Evolutionary conservation across 208 protist genomes (phyloP).

Genomic region (Naegleria fowleri): DNA sequence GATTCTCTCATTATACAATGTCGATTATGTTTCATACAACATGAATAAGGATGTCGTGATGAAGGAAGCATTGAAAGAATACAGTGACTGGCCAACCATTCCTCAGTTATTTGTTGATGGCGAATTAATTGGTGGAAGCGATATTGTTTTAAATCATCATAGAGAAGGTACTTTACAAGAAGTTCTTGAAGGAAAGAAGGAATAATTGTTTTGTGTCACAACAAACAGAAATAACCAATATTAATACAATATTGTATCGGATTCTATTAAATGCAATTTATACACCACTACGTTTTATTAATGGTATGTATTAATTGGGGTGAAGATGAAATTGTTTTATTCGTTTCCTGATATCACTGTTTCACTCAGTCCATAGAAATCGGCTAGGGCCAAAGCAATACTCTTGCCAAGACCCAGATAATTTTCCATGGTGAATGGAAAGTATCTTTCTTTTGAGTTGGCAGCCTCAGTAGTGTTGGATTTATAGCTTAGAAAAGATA

Average conservation of each 20-base stretch:
- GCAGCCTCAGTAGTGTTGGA: neutral
- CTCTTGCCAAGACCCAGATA: conserved; percentile 32
- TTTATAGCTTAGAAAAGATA: neutral
- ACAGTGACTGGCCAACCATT: conserved; percentile 90
- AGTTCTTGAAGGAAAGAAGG: conserved; percentile 52
- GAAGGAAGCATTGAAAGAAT: conserved; percentile 84
- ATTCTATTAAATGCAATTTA: too few relatives aligned
- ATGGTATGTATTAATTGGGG: too few relatives aligned
- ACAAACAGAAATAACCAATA: too few relatives aligned
- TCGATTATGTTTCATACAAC: conserved; percentile 83
- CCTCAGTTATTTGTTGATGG: conserved; percentile 90
- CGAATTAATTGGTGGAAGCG: conserved; percentile 85
- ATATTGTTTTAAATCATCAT: conserved; percentile 83
- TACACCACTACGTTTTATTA: too few relatives aligned
- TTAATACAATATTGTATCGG: too few relatives aligned
- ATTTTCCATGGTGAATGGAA: conserved; percentile 9
- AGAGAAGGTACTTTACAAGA: conserved; percentile 69
- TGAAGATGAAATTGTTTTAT: too few relatives aligned
- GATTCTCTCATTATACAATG: conserved; percentile 76
- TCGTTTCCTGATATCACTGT: too few relatives aligned
- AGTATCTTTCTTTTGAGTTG: neutral
- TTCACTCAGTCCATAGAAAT: conserved; percentile 31
- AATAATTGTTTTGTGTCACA: neutral
- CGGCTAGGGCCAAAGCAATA: conserved; percentile 33
- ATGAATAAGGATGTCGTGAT: conserved; percentile 80